Percentiles rank a stretch among this genome's conserved stretches.
These are phyloP conservation scores for Guyanaporus albipodus DNA, from an alignment of 768 basidiomycete species.

Conservation along the genomic window DNA sequence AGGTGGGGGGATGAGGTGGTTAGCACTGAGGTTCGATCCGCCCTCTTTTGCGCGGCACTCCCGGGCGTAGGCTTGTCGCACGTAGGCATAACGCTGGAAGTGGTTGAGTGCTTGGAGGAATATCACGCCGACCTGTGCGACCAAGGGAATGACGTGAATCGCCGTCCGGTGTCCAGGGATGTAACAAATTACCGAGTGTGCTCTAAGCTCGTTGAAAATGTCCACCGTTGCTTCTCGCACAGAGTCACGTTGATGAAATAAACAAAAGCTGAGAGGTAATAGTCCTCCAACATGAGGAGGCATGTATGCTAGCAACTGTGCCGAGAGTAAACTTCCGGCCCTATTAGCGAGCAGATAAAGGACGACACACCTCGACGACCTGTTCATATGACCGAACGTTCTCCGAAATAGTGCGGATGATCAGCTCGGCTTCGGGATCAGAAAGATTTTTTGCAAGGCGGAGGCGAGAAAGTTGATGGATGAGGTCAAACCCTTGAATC, in stretches of 20 bases:
- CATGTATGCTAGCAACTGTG: constrained; percentile 74
- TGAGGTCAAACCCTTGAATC: constrained; percentile 77
- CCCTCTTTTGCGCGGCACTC: constrained; percentile 43
- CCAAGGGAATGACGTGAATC: constrained; percentile 1
- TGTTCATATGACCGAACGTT: constrained; percentile 81
- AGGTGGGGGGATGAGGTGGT: constrained; percentile 34
- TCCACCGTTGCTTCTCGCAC: constrained; percentile 80
- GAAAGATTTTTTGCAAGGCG: constrained; percentile 67
- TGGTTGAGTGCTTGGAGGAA: constrained; percentile 79
- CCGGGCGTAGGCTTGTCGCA: constrained; percentile 71
- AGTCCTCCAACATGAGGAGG: constrained; percentile 80
- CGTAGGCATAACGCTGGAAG: constrained; percentile 86
- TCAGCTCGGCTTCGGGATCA: constrained; percentile 69
- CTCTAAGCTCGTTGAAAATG: constrained; percentile 74
- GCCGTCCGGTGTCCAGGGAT: background rate
- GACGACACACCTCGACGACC: constrained; percentile 68
- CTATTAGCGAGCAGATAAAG: background rate
- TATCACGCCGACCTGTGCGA: constrained; percentile 71
- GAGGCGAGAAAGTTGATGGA: constrained; percentile 82
- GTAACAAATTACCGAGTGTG: constrained; percentile 58
- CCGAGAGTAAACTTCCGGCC: background rate
- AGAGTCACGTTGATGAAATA: constrained; percentile 82
- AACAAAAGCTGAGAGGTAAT: constrained; percentile 78
- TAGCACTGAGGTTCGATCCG: constrained; percentile 1
- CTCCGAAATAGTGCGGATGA: constrained; percentile 70